Conservation (phyloP, 106 monocot species). For the Allium sativum region DNA sequence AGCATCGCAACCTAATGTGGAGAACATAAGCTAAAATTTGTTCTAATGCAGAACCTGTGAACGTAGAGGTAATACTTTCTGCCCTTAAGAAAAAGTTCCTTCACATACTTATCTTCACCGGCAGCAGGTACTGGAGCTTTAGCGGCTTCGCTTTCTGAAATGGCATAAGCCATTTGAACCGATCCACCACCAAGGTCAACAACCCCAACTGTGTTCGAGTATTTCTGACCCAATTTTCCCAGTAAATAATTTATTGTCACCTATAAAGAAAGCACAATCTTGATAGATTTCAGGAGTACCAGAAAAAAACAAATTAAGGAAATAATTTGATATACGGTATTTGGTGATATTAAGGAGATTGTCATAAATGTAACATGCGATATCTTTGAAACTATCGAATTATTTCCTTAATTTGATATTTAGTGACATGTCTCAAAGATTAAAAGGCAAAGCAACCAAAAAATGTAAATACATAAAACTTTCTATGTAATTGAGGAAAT, state of each 20-base stretch:
- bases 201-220: slow-evolving; percentile 57
- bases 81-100: slow-evolving; percentile 47
- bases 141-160: slow-evolving; percentile 52
- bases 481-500: too few relatives aligned
- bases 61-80: slow-evolving; percentile 57
- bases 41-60: slow-evolving; percentile 35
- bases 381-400: too few relatives aligned
- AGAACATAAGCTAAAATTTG: too few relatives aligned
- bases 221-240: slow-evolving; percentile 42
- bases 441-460: too few relatives aligned
- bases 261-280: slow-evolving; percentile 10
- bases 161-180: slow-evolving; percentile 80
- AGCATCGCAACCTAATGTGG: not conserved
- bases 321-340: too few relatives aligned
- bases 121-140: slow-evolving; percentile 29
- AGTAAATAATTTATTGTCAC: slow-evolving; percentile 64
- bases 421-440: too few relatives aligned
- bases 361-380: too few relatives aligned
- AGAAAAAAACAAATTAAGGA: too few relatives aligned
- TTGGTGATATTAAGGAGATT: too few relatives aligned
- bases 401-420: too few relatives aligned
- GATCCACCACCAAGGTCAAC: slow-evolving; percentile 70
- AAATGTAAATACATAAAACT: too few relatives aligned
- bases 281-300: not conserved
- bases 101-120: slow-evolving; percentile 54